Evolutionary conservation across 2,329 filamentous ascomycete species (phyloP), one percentile per base, ranked within the genome.

Genomic region (Trichoderma harzianum): DNA sequence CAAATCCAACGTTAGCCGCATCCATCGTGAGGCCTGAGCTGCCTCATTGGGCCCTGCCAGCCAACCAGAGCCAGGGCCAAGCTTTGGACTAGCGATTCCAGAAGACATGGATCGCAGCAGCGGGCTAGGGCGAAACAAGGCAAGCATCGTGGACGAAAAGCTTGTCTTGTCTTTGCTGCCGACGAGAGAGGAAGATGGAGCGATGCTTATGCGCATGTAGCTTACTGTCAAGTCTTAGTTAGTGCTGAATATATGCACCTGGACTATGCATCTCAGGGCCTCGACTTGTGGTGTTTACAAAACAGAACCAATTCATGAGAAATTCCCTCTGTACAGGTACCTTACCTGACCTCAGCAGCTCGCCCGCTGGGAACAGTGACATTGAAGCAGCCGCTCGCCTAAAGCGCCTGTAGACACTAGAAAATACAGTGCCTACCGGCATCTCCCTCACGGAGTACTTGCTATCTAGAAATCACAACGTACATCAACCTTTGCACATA

Each of bases 21-120:
- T n/a, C 57, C 36, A 69, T 69, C 66, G 55, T 69, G 55, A 61
- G 36, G 43, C 21, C 18, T 61, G 24, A 61, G 57, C 55, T 61
- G 66, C 57, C 65, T 68, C 53, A 47, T 68, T 60, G n/a, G 53
- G 53, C 53, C 18, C 53, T 12, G 53, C 14, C 53, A 68, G 53
- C 65, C 65, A 68, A 68, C 65, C 65, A 68, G 53, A 58, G 24
- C 16, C 51, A 30, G 39, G 21, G 57, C 36, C 39, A 69, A 32
- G 53, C 55, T 68, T n/a, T 28, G 16, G 65, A n/a, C 51, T 32
- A 32, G 24, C 34, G 43, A 21, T 65, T 65, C 62, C 28, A 58
- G 51, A 57, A 43, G 39, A 65, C 58, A 21, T 34, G 58, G 58
- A 57, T 55, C 24, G 34, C 32, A 26, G 24, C 24, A 30, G 51